Evolutionary conservation across 495 filamentous ascomycete species (phyloP).

Genomic region (Cercophora sp.): DNA sequence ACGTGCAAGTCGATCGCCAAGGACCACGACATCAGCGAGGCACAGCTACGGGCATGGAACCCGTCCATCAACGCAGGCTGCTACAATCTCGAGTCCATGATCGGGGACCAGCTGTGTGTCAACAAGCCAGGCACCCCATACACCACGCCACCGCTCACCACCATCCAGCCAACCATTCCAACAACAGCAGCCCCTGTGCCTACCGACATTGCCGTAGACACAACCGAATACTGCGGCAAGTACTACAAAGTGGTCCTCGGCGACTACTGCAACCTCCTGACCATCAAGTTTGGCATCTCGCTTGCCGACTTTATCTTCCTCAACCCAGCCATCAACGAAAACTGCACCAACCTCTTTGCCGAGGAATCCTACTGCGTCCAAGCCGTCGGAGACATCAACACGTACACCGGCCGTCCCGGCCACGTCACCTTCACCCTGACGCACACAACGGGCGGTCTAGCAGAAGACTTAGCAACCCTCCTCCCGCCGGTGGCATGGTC

Average conservation of each 20-base stretch:
- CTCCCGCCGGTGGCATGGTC: too few relatives aligned
- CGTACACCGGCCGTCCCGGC: constrained; percentile 8
- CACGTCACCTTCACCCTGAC: constrained; percentile 12
- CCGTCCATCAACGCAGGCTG: constrained; percentile 7
- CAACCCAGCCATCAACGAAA: constrained; percentile 25
- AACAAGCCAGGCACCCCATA: not conserved
- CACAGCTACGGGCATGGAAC: constrained; percentile 17
- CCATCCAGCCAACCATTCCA: not conserved
- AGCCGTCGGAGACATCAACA: constrained; percentile 24
- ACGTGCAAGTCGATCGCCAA: constrained; percentile 15
- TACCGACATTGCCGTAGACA: not conserved
- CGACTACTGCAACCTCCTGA: constrained; percentile 30
- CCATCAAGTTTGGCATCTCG: constrained; percentile 22
- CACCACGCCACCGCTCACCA: not conserved
- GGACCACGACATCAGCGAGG: constrained; percentile 5
- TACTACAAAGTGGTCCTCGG: constrained; percentile 20
- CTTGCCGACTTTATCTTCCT: constrained; percentile 27
- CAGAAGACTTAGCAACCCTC: too few relatives aligned
- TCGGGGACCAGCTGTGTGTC: constrained; percentile 17
- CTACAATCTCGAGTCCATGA: not conserved
- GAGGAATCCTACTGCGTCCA: constrained; percentile 24
- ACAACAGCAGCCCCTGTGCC: not conserved
- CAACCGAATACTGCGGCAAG: constrained; percentile 13
- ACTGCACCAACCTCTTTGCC: constrained; percentile 32
- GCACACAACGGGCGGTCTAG: too few relatives aligned